These are phyloP conservation scores for Sporopachydermia quercuum DNA, from an alignment of 805 yeast genomes.

Conservation along the genomic window DNA sequence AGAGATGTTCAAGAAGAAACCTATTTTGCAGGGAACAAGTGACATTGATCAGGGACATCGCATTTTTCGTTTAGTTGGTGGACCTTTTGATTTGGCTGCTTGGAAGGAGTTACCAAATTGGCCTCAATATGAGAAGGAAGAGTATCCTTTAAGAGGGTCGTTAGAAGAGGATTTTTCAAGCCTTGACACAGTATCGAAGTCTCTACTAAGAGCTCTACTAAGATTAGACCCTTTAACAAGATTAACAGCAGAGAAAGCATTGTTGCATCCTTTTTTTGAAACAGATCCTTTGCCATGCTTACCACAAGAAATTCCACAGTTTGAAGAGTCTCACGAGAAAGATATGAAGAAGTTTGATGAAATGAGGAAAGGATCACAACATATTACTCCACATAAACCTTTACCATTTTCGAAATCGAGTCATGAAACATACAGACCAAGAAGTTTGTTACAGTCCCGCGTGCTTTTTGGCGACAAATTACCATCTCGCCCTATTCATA, in stretches of 20 bases:
- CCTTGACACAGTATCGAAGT: conserved; percentile 5
- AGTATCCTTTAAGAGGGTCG: neutral
- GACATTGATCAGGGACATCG: conserved; percentile 80
- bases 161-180: neutral
- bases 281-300: conserved; percentile 49
- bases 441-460: neutral
- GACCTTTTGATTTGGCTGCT: conserved; percentile 33
- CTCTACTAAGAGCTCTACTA: conserved; percentile 46
- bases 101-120: conserved; percentile 42
- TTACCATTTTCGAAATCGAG: neutral
- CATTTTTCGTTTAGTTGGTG: conserved; percentile 70
- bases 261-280: conserved; percentile 53
- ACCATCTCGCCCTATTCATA: too few relatives aligned
- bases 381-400: neutral
- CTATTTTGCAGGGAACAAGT: conserved; percentile 72
- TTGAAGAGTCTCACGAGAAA: conserved; percentile 82
- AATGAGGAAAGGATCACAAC: conserved; percentile 3
- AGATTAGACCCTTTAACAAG: conserved; percentile 58
- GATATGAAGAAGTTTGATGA: conserved; percentile 48
- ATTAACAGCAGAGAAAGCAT: conserved; percentile 66
- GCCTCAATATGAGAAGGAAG: conserved; percentile 5
- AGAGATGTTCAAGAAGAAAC: conserved; percentile 69
- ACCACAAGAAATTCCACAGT: conserved; percentile 43
- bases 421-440: conserved; percentile 1
- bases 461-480: too few relatives aligned